Evolutionary conservation across 371 early-diverging fungal species (phyloP), one percentile per base, ranked within the genome.

Genomic region (Choanephora cucurbitarum): DNA sequence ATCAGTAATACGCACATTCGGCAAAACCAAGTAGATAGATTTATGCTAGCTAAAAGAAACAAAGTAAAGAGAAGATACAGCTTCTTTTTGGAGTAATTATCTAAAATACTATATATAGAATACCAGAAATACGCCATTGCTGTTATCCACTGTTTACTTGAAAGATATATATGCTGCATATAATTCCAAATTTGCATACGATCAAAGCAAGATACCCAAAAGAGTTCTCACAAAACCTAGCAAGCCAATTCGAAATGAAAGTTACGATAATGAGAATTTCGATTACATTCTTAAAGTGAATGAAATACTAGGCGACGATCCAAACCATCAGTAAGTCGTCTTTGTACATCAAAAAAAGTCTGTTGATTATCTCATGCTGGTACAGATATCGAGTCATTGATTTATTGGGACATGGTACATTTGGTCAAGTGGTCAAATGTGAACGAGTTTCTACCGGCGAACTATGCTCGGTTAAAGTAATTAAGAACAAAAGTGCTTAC

Each of bases 371-470:
- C 14, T 33, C 1, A 32, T 21, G 2, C 3, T 46, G 1, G 5
- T 31, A 21, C 59, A 90, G 90, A 57, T 94, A 94, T 70, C 70
- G 86, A 40, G 94, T 98, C 46, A 66, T 93, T 56, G 97, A 96
- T 67, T 70, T 92, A 18, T 72, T 99, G 19, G 99, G 99, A 2
- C 90, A 89, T 71, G 99, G 99, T 14, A 99, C 99, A 0, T 99
- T 98, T 84, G 98, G 99, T 0, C 97, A 98, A 72, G 99, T 99
- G 0, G 96, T 94, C 23, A 95, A 94, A 71, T 98, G 97, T 64
- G 86, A 90, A 42, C 87, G 92, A 49, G 49, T 93, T 39, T 85
- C 87, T 49, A 94, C 95, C 4, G 86, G 91, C 55, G 91, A 91
- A 48, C 64, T 90, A 19, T 90, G 92, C 19, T 99, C 98, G 4